These are phyloP conservation scores for Pyrenochaeta sp. DNA, from an alignment of 2,329 filamentous ascomycete genomes.

Conservation along the genomic window DNA sequence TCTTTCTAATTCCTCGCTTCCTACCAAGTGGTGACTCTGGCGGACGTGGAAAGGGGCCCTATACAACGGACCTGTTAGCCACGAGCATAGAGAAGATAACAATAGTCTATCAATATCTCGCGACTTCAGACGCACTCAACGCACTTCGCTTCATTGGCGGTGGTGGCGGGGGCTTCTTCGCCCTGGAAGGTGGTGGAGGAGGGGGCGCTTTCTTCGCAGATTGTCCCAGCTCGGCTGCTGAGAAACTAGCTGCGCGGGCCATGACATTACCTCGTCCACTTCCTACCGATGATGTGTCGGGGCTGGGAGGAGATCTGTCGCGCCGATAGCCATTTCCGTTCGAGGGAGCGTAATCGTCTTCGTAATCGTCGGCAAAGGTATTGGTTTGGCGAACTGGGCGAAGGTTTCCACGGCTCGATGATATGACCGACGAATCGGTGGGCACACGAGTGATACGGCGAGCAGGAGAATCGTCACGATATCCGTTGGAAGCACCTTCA, in stretches of 20 bases:
- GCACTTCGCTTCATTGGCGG: conserved; percentile 68
- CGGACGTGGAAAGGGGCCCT: conserved; percentile 23
- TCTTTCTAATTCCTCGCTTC: too few species aligned
- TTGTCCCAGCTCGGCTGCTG: conserved; percentile 40
- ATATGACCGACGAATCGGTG: conserved; percentile 62
- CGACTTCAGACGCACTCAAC: conserved; percentile 50
- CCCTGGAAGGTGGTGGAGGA: conserved; percentile 67
- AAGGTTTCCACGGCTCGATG: conserved; percentile 57
- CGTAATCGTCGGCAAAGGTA: conserved; percentile 46
- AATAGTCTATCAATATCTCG: conserved; percentile 39
- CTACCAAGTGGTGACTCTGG: conserved; percentile 23
- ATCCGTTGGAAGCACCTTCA: conserved; percentile 62
- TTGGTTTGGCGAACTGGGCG: conserved; percentile 50
- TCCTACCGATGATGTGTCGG: conserved; percentile 51
- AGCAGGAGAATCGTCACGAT: conserved; percentile 61
- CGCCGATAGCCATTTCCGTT: conserved; percentile 39
- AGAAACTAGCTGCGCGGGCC: conserved; percentile 61
- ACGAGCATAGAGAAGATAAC: conserved; percentile 9
- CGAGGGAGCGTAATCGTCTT: conserved; percentile 39
- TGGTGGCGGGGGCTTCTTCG: conserved; percentile 71
- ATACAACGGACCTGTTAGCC: conserved; percentile 21
- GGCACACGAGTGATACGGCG: conserved; percentile 59
- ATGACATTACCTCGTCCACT: conserved; percentile 56
- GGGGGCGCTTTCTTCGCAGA: conserved; percentile 58
- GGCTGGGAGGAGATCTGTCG: conserved; percentile 61